Evolutionary conservation across 2,329 filamentous ascomycete genomes (phyloP), one percentile per base, ranked within the genome.

Genomic region (Colletotrichum noveboracense): DNA sequence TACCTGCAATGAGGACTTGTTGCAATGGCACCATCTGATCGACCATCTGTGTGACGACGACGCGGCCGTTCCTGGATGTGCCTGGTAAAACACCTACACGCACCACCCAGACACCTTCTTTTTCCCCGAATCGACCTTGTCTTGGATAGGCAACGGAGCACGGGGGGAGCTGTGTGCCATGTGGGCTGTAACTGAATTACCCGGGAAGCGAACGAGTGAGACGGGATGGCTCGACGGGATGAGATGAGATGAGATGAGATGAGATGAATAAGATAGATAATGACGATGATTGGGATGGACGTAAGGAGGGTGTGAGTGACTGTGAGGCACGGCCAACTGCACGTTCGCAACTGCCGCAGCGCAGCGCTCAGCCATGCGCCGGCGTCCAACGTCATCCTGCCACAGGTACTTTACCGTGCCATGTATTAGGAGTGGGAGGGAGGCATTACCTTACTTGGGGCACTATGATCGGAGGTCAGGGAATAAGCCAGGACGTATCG

Each of bases 21-120:
- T 30, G 43, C 64, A 56, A 75, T 75, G 58, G 73, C 70, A 68
- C 70, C 73, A 75, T 75, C 70, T 68, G 73, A 75, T 75, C 73
- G 73, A 66, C 70, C 70, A 75, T 68, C 43, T 38, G 43, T 58
- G 43, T 75, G 73, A 75, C 73, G 69, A 75, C 70, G 69, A 75
- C 70, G 69, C 64, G 38, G 56, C 55, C 69, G 67, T 72, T 75
- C 69, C 73, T 75, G 73, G 69, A 67, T 73, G 56, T 56, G 69
- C 62, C 62, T 67, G 55, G 36, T 43, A 30, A 70, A 66, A 74
- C 65, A 69, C 38, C 24, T 28, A 72, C 18, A 55, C 21, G 10
- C 26, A 18, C 21, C 26, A 52, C 36, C 52, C 38, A 56, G 38
- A 32, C 56, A 10, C 30, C 43, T 48, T 61, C 24, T 60, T 66